Evolutionary conservation across 169 alveolate species (phyloP), one percentile per base, ranked within the genome.

Genomic region (Plasmodium knowlesi): DNA sequence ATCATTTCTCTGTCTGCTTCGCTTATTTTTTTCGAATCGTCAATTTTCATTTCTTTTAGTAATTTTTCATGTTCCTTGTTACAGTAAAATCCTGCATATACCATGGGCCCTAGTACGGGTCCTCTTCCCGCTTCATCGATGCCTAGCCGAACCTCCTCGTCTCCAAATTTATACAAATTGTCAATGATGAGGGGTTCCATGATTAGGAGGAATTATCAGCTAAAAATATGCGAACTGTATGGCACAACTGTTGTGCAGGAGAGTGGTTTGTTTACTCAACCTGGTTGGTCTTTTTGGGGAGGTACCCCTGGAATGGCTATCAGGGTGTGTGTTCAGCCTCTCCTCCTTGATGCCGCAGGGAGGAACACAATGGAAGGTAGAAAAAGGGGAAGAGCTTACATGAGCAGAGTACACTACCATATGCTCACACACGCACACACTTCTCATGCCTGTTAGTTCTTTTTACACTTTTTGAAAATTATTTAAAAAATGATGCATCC

Each of bases 101-200:
- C 99, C 99, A 99, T 98, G 22, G 99, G 99, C 8, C 99, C 99
- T 74, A 99, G 92, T 14, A 99, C 99, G 25, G 99, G 99, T 8
- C 99, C 99, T 93, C 99, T 94, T 8, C 99, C 99, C 12, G 99
- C 99, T 88, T 99, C 99, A 95, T 99, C 99, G 71, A 99, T 98
- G 57, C 99, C 99, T 92, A 98, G 34, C 72, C 94, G 32, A 0
- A 88, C 83, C 53, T 88, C 94, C 16, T 88, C 94, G 67, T 88
- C 82, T 9, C 90, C 94, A 88, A 88, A 88, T 28, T 88, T 70
- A n/a, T 78, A 72, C 82, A 88, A 43, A 43, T 78, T 88, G 53
- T 88, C 94, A 25, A 88, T 88, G 4, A 88, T 46, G 16, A 88
- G 81, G 4, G 94, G 94, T 30, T 88, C 94, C 94, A 88, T 88